A percentile compares a stretch with the other conserved stretches of the same genome.
phyloP scores from a whole-genome alignment of 352 stramenopile genomes.

The Globisporangium viniferum region DNA sequence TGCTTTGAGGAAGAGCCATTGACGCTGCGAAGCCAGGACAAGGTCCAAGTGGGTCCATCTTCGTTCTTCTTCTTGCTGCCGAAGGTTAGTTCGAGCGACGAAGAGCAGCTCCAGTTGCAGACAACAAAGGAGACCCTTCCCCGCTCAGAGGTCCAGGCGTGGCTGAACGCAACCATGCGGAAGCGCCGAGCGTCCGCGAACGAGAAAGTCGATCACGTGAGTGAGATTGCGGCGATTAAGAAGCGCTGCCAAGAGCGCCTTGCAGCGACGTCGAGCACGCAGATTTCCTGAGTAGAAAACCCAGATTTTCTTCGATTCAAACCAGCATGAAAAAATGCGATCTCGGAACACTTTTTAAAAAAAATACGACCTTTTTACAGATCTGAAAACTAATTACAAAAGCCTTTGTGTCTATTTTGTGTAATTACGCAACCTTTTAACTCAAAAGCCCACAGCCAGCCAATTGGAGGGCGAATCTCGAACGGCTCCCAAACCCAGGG shows the following conservation, averaged over 20 bases:
- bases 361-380: no score
- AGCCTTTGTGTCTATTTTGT: background rate
- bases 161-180: constrained; percentile 26
- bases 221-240: constrained; percentile 12
- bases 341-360: no score
- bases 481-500: background rate
- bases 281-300: background rate
- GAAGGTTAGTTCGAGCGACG: constrained; percentile 18
- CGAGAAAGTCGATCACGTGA: background rate
- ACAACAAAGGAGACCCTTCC: constrained; percentile 1
- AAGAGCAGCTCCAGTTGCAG: background rate
- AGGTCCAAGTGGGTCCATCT: constrained; percentile 68
- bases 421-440: constrained; percentile 8
- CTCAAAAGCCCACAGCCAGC: constrained; percentile 25
- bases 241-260: constrained; percentile 20
- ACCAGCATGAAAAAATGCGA: no score
- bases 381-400: background rate
- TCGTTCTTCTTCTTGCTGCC: constrained; percentile 80
- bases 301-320: background rate
- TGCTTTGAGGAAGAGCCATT: constrained; percentile 43
- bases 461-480: constrained; percentile 17
- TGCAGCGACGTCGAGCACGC: constrained; percentile 2
- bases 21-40: constrained; percentile 41
- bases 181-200: constrained; percentile 22
- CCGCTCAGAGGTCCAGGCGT: constrained; percentile 29